Base-by-base conservation (phyloP, 257 asterid species). In the Henckelia pumila region DNA sequence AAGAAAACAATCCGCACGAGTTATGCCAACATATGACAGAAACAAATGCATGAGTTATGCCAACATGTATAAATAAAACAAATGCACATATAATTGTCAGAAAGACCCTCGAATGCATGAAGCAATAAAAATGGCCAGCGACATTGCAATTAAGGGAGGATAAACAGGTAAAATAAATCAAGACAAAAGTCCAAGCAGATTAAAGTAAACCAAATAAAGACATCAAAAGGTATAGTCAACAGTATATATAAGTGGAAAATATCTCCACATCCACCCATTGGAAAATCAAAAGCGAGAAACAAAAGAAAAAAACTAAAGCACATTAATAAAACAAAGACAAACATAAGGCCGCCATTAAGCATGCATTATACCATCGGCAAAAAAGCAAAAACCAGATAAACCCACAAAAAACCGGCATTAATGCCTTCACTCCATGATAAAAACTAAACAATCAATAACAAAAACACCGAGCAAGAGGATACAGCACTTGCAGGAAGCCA, bases 361-460 rank as follows among this genome's bases (percentile, higher is more conserved):
- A 61, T 68, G 68, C 69, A 71, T 55, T 3, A 52, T 17, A 49
- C 61, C 35, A n/a, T 3, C 10, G 23, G 32, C 23, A 3, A 13
- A 72, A 63, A 35, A 59, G 10, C 6, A 30, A 32, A 24, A 30
- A 35, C 25, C 35, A 62, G 26, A 16, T 60, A 28, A 73, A 59
- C 53, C 25, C 35, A 62, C 35, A 16, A 64, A 28, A 73, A 59
- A 59, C 44, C 30, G 47, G 32, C 53, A 58, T 9, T 37, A 64
- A 53, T 67, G 53, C 40, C 62, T 17, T 66, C 62, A 60, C 37
- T 40, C 10, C 32, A 35, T 14, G 19, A 68, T 32, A 32, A 2
- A 71, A 47, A 57, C 59, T 0, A 61, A 56, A 56, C 32, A 33
- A 61, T 73, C 52, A 64, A 24, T 21, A 70, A 13, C 28, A 28